Evolutionary conservation across 2,329 filamentous ascomycete species (phyloP).

Genomic region (Epicoccum sorghinum): DNA sequence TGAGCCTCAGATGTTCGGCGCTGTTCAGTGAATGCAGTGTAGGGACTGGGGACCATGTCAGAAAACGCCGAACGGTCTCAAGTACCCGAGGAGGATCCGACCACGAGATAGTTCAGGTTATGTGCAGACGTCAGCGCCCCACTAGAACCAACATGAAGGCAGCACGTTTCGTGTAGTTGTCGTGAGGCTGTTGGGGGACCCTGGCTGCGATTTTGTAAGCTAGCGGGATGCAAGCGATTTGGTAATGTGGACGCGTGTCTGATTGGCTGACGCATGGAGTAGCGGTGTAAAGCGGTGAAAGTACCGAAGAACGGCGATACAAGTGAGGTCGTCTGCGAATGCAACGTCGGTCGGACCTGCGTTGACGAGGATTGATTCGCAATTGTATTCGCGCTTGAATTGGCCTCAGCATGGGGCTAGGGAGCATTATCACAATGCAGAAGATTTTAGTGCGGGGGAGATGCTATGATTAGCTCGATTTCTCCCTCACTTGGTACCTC

Average conservation of each 20-base stretch:
- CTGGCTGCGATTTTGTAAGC: slow-evolving; percentile 12
- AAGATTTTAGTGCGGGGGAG: background rate
- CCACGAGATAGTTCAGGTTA: background rate
- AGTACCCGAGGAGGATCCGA: slow-evolving; percentile 13
- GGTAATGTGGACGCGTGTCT: background rate
- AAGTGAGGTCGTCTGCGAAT: background rate
- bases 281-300: slow-evolving; percentile 19
- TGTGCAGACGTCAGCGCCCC: slow-evolving; percentile 16
- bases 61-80: slow-evolving; percentile 12
- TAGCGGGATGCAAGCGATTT: slow-evolving; percentile 16
- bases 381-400: background rate
- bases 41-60: slow-evolving; percentile 8
- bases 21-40: background rate
- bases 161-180: slow-evolving; percentile 1
- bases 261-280: slow-evolving; percentile 2
- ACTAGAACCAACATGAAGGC: background rate
- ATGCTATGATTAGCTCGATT: background rate
- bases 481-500: background rate
- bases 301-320: slow-evolving; percentile 1
- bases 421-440: background rate
- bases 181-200: slow-evolving; percentile 9
- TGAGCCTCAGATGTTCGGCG: slow-evolving; percentile 13
- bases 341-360: background rate
- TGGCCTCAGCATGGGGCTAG: background rate
- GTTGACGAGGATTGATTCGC: background rate